These are phyloP conservation scores for Colletotrichum truncatum DNA, from an alignment of 2,329 filamentous ascomycete genomes.

Conservation along the genomic window DNA sequence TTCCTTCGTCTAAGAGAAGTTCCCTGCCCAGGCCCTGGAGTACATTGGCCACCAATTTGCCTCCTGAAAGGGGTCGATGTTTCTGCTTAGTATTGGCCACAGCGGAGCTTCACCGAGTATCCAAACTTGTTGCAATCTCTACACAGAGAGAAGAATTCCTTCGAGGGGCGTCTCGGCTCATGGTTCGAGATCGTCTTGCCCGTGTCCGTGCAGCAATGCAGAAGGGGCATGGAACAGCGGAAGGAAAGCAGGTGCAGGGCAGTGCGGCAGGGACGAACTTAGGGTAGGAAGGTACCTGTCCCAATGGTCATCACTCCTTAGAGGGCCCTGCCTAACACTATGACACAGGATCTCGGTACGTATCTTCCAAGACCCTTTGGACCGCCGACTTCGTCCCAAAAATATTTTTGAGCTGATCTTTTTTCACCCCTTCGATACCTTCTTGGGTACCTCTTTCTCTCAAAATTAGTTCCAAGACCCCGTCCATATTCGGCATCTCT, in stretches of 20 bases:
- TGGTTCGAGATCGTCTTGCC: background rate
- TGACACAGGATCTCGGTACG: background rate
- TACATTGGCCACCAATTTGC: slow-evolving; percentile 8
- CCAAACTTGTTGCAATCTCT: background rate
- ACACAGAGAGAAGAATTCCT: background rate
- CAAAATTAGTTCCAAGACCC: background rate
- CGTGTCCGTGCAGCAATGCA: slow-evolving; percentile 19
- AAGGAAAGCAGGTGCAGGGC: background rate
- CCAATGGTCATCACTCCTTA: no score
- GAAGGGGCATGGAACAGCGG: background rate
- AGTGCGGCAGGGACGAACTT: background rate
- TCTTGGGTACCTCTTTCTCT: background rate
- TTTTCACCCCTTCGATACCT: background rate
- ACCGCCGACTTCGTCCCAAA: slow-evolving; percentile 25
- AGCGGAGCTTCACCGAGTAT: slow-evolving; percentile 1
- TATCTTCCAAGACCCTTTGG: slow-evolving; percentile 6
- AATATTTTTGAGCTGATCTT: slow-evolving; percentile 9
- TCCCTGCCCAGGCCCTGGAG: no score
- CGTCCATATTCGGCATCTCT: background rate
- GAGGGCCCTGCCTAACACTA: background rate
- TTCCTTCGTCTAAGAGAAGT: no score
- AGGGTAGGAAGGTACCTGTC: background rate
- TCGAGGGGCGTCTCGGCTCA: background rate
- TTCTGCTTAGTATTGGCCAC: background rate
- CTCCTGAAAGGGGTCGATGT: background rate